Base-by-base conservation (phyloP, 177 flowering plant species). In the Tripterygium wilfordii region DNA sequence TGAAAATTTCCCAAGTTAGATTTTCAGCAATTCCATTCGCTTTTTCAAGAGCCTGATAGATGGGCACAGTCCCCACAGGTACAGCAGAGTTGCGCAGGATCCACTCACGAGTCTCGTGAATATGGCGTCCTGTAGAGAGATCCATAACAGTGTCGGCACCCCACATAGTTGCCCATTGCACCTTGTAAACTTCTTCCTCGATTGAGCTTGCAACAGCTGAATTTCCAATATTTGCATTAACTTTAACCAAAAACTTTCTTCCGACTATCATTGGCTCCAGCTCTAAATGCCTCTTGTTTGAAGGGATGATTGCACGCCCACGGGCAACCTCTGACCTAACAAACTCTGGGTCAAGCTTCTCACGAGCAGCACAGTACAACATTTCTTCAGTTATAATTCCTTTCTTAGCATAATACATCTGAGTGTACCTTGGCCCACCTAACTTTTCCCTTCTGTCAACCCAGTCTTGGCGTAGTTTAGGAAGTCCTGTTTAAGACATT, bases 81-180 rank as follows among this genome's bases (percentile, higher is more conserved):
- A 90, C 99, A 47, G 97, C 54, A 28, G 99, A 90, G 63, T 94
- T 94, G 10, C 97, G 86, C 13, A 94, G 55, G 64, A 94, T 94
- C 99, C 99, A 94, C 54, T 94, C 99, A 52, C 97, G 96, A 10
- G 99, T 94, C 69, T 94, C 99, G 53, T 94, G 99, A 60, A 94
- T 94, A 71, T 90, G 95, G 27, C 90, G 89, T 26, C 99, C 99
- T 0, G 99, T 94, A n/a, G 99, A 94, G 54, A 94, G 94, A 62
- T 94, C 99, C 99, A 94, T 94, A 24, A 80, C 66, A 18, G 99
- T 94, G 59, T 94, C 99, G 5, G 94, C 97, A 38, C 99, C 99
- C 99, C 99, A 94, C 96, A 87, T 90, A 19, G 99, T 90, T 26
- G 99, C 99, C 99, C 99, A 90, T 37, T 87, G 99, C 59, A 90